Percentiles rank a stretch among this genome's conserved stretches.
Conservation (phyloP, 306 rosid species). For the Astragalus membranaceus region DNA sequence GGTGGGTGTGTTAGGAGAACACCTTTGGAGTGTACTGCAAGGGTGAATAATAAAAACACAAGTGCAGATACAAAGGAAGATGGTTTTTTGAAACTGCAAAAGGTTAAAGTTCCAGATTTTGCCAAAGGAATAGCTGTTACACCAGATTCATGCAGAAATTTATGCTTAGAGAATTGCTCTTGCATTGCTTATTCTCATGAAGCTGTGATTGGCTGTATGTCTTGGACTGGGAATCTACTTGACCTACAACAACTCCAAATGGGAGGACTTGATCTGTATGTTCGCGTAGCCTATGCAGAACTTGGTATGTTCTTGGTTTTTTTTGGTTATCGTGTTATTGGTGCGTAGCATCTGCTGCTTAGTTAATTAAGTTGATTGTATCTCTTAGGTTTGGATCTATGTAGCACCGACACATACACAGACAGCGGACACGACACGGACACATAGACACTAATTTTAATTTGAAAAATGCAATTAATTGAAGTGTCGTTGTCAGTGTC, state of each 20-base stretch:
- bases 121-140: not conserved
- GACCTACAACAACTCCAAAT: slow-evolving; percentile 1
- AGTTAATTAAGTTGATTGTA: not conserved
- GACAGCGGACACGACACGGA: too few relatives aligned
- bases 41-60: not conserved
- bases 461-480: too few relatives aligned
- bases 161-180: slow-evolving; percentile 22
- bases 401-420: too few relatives aligned
- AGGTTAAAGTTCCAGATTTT: slow-evolving; percentile 33
- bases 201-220: slow-evolving; percentile 14
- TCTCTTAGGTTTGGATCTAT: not conserved
- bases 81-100: slow-evolving; percentile 15
- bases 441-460: too few relatives aligned
- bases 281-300: slow-evolving; percentile 15
- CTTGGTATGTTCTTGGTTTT: not conserved
- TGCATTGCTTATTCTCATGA: slow-evolving; percentile 18
- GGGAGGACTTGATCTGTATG: slow-evolving; percentile 19
- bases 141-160: not conserved
- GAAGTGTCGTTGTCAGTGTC: too few relatives aligned
- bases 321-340: too few relatives aligned
- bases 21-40: slow-evolving; percentile 31
- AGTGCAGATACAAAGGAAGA: slow-evolving; percentile 5
- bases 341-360: not conserved
- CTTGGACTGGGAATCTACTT: slow-evolving; percentile 10
- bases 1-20: slow-evolving; percentile 1